Evolutionary conservation across 2,329 filamentous ascomycete genomes (phyloP).

Genomic region (Alternaria alternata): DNA sequence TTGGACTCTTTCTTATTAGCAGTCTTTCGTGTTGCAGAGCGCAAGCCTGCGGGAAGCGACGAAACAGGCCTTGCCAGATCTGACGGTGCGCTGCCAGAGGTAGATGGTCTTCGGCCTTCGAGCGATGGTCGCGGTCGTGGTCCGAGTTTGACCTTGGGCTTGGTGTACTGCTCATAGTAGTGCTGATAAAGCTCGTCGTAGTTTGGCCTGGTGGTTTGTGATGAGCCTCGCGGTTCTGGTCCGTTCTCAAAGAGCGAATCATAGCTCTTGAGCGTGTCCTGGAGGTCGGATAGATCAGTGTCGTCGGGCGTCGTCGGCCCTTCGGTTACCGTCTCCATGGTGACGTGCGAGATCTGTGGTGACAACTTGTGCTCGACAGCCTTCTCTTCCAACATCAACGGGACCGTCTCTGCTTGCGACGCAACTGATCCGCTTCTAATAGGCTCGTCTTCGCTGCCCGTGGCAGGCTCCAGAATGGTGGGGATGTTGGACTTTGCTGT

Average conservation of each 20-base stretch:
- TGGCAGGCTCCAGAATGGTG: slow-evolving; percentile 33
- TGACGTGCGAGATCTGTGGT: slow-evolving; percentile 33
- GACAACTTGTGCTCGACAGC: slow-evolving; percentile 19
- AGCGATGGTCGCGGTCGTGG: slow-evolving; percentile 84
- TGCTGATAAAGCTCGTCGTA: slow-evolving; percentile 55
- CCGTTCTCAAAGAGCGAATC: slow-evolving; percentile 45
- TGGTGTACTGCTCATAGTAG: slow-evolving; percentile 64
- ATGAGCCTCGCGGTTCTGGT: slow-evolving; percentile 56
- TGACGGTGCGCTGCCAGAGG: slow-evolving; percentile 58
- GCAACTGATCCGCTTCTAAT: slow-evolving; percentile 17
- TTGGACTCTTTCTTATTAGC: slow-evolving; percentile 46
- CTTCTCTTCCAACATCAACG: slow-evolving; percentile 24
- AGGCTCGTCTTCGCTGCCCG: slow-evolving; percentile 17
- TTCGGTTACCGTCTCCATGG: slow-evolving; percentile 33
- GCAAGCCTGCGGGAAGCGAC: slow-evolving; percentile 81
- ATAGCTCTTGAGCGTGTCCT: slow-evolving; percentile 43
- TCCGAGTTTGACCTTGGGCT: slow-evolving; percentile 87
- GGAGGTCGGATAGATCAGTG: slow-evolving; percentile 28
- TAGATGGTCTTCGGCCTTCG: slow-evolving; percentile 69
- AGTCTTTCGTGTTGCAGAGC: slow-evolving; percentile 53
- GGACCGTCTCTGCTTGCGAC: slow-evolving; percentile 28
- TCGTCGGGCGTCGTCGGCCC: slow-evolving; percentile 28
- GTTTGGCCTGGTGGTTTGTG: slow-evolving; percentile 51
- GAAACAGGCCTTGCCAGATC: slow-evolving; percentile 73
- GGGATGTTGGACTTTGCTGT: slow-evolving; percentile 35